Base-by-base conservation (phyloP, 805 yeast genomes). In the Tetrapisispora namnaoensis region DNA sequence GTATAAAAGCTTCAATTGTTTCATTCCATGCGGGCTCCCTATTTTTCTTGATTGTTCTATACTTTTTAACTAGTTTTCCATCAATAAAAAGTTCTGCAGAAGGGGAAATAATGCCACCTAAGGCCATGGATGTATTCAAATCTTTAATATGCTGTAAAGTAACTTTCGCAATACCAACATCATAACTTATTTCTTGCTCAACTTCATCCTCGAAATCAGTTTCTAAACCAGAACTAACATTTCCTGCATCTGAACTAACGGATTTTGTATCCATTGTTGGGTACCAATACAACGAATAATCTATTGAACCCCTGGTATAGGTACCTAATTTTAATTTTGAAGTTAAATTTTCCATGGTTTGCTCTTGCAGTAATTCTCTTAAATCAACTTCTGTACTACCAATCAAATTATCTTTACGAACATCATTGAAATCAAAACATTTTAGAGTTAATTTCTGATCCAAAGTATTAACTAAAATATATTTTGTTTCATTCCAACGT, bases 21-120 rank as follows among this genome's bases (percentile, higher is more conserved):
- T 80, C 79, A 51, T 79, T 80, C 80, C 85, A 86, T 13, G 80
- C 69, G 17, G 95, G 95, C 58, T 81, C 87, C 57, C 84, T 86
- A 9, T 80, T 74, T 59, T 78, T 75, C 58, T 78, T 80, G 61
- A 84, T 70, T 32, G 76, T 74, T 70, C 93, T 78, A 48, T 80
- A 77, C 6, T 68, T 68, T 56, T 76, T 75, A n/a, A 75, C 71
- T 47, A 78, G 66, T 53, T 79, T 75, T 37, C 75, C 75, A 61
- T 83, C 78, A 45, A 83, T 63, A 55, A 68, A 78, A 20, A 86
- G 62, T 57, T 82, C 86, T 16, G 89, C 89, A 63, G 76, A 80
- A 28, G 93, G 84, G 60, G 82, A 68, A 52, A 73, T 53, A 32
- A 53, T 56, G 27, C 74, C 74, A 36, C 68, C 62, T 58, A 80